Evolutionary conservation across 169 alveolate genomes (phyloP).

Genomic region (Plasmodium gallinaceum): DNA sequence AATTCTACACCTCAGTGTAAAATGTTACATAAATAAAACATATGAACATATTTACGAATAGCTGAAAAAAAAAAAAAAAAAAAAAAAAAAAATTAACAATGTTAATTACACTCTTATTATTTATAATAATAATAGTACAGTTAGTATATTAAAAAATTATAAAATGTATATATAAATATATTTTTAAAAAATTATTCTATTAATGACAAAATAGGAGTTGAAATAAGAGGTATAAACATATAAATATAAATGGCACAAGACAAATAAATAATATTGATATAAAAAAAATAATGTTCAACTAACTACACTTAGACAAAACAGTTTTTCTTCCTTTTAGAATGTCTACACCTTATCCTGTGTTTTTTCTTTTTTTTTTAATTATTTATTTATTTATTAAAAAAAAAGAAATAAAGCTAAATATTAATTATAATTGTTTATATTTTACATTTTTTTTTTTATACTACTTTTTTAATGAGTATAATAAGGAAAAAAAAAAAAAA

Average conservation of each 20-base stretch:
- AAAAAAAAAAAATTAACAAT: background rate
- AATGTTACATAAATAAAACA: slow-evolving; percentile 13
- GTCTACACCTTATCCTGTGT: slow-evolving; percentile 24
- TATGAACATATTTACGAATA: slow-evolving; percentile 24
- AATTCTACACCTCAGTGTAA: slow-evolving; percentile 32
- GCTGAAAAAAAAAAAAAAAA: slow-evolving; percentile 15
- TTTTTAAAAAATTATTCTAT: slow-evolving; percentile 3
- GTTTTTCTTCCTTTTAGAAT: slow-evolving; percentile 40
- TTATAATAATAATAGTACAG: background rate
- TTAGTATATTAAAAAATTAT: background rate
- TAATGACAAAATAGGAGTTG: slow-evolving; percentile 41
- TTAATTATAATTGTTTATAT: background rate
- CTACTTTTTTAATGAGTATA: slow-evolving; percentile 43
- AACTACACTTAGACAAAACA: slow-evolving; percentile 26
- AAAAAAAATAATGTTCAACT: slow-evolving; percentile 25
- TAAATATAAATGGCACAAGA: slow-evolving; percentile 26
- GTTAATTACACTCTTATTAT: background rate
- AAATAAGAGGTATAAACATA: slow-evolving; percentile 60
- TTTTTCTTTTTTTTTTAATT: too few species aligned
- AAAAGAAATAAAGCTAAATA: background rate
- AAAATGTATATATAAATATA: slow-evolving; percentile 2
- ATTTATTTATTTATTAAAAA: background rate
- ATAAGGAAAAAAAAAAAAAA: slow-evolving; percentile 29
- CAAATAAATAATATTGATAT: slow-evolving; percentile 48
- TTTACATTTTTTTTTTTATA: background rate